These are phyloP conservation scores for Schrenkiella parvula DNA, from an alignment of 345 rosid species.

Conservation along the genomic window DNA sequence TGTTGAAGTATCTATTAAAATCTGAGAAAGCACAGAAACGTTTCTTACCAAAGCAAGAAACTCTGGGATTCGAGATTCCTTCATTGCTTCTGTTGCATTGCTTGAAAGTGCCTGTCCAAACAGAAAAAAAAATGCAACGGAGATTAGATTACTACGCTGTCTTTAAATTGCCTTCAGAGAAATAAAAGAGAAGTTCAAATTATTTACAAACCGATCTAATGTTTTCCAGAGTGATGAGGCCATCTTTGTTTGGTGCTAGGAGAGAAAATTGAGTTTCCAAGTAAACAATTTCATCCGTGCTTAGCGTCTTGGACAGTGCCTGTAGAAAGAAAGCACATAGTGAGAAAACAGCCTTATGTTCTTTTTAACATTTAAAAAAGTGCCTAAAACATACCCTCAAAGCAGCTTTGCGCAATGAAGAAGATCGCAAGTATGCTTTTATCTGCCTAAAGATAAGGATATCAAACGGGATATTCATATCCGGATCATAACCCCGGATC, in stretches of 20 bases:
- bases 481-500: slow-evolving; percentile 44
- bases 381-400: slow-evolving; percentile 52
- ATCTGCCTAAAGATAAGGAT: slow-evolving; percentile 58
- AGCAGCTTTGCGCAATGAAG: slow-evolving; percentile 84
- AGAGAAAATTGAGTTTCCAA: slow-evolving; percentile 69
- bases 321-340: slow-evolving; percentile 28
- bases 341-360: background rate
- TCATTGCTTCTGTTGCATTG: slow-evolving; percentile 86
- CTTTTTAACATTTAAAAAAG: background rate
- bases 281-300: slow-evolving; percentile 52
- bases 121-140: slow-evolving; percentile 6
- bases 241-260: slow-evolving; percentile 61
- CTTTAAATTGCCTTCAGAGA: background rate
- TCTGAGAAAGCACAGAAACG: background rate
- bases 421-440: slow-evolving; percentile 70
- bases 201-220: slow-evolving; percentile 49
- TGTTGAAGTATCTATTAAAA: slow-evolving; percentile 1
- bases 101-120: slow-evolving; percentile 58
- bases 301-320: slow-evolving; percentile 79
- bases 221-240: slow-evolving; percentile 58
- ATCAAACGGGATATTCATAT: slow-evolving; percentile 66
- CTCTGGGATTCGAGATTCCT: slow-evolving; percentile 67
- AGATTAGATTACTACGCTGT: background rate
- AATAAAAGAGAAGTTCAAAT: background rate
- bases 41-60: slow-evolving; percentile 63